Percentiles rank a stretch among this genome's conserved stretches.
Evolutionary conservation across 495 filamentous ascomycete species (phyloP).

Genomic region (Echria macrotheca): DNA sequence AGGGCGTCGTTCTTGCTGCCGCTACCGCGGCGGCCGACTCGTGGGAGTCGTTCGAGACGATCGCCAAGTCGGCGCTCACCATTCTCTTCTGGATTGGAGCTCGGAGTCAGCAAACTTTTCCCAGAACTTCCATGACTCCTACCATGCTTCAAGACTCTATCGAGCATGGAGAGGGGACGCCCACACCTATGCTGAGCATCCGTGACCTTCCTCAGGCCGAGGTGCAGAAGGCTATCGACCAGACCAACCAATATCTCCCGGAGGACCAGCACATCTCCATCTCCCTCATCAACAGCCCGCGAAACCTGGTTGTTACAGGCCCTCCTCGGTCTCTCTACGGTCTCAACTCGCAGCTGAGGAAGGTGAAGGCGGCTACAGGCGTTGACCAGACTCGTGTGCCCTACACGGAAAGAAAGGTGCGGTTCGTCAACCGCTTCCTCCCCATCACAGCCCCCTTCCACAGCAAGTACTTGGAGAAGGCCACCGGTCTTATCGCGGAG

Average conservation of each 20-base stretch:
- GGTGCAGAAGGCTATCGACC: slow-evolving; percentile 90
- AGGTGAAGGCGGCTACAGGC: slow-evolving; percentile 94
- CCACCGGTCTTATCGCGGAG: slow-evolving; percentile 71
- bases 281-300: slow-evolving; percentile 91
- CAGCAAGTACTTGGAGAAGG: slow-evolving; percentile 81
- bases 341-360: slow-evolving; percentile 86
- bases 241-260: slow-evolving; percentile 92
- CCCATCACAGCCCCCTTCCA: slow-evolving; percentile 98
- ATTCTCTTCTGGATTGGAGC: slow-evolving; percentile 99
- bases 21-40: slow-evolving; percentile 78
- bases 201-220: slow-evolving; percentile 79
- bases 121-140: slow-evolving; percentile 88
- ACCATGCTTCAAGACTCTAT: slow-evolving; percentile 87
- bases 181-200: slow-evolving; percentile 96
- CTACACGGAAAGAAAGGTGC: slow-evolving; percentile 88
- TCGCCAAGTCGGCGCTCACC: slow-evolving; percentile 70
- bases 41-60: slow-evolving; percentile 84
- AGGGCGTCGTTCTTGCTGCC: slow-evolving; percentile 92
- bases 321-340: slow-evolving; percentile 94
- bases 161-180: slow-evolving; percentile 86
- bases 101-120: slow-evolving; percentile 97
- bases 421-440: slow-evolving; percentile 94
- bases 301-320: slow-evolving; percentile 95
- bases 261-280: slow-evolving; percentile 89
- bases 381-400: slow-evolving; percentile 93